Evolutionary conservation across 2,329 filamentous ascomycete genomes (phyloP).

Genomic region (Xylariaceae sp.): DNA sequence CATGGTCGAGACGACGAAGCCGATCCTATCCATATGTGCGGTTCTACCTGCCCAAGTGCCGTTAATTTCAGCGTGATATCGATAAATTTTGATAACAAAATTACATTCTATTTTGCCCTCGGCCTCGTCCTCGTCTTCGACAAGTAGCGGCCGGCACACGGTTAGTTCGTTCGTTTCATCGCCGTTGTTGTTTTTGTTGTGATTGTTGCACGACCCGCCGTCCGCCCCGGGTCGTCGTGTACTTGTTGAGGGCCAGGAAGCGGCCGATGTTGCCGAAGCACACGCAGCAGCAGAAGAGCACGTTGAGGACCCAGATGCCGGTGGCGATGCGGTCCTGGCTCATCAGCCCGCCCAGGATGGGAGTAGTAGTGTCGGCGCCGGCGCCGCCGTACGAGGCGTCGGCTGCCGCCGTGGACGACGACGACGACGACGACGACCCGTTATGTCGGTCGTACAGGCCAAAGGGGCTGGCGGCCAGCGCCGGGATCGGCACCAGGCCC

Average conservation of each 20-base stretch:
- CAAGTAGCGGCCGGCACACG: no score
- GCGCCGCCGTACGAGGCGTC: conserved; percentile 1
- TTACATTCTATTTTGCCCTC: no score
- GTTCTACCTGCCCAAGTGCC: no score
- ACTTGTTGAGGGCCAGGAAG: conserved; percentile 54
- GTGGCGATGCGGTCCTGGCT: conserved; percentile 60
- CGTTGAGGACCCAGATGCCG: conserved; percentile 84
- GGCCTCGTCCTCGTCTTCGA: no score
- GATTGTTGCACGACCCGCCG: no score
- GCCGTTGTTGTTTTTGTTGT: no score
- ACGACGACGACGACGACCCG: not conserved
- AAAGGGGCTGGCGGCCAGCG: conserved; percentile 25
- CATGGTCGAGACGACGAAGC: no score
- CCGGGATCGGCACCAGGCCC: conserved; percentile 64
- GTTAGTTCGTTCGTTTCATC: no score
- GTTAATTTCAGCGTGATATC: no score
- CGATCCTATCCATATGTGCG: no score
- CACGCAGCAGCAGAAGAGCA: conserved; percentile 88
- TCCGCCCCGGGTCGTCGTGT: no score
- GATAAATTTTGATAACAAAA: no score
- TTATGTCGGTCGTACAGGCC: conserved; percentile 4
- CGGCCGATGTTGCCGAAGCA: conserved; percentile 96
- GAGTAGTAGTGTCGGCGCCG: not conserved
- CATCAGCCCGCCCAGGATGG: conserved; percentile 46
- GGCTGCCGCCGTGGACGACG: not conserved